Evolutionary conservation across 1,284 basidiomycete species (phyloP), one percentile per base, ranked within the genome.

Genomic region (Schizopora paradoxa): DNA sequence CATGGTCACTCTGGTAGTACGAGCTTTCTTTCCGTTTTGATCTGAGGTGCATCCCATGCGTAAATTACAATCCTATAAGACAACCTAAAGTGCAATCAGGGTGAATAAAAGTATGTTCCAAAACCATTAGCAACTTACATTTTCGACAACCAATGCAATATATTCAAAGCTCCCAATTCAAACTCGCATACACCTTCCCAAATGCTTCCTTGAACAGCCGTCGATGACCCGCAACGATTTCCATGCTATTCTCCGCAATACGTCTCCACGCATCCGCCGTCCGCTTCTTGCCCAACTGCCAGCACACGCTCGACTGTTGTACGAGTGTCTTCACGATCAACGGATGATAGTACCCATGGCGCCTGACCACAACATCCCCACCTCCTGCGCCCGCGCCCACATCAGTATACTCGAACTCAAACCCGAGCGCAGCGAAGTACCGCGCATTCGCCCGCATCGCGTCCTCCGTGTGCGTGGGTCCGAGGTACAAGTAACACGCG

Each of bases 291-390:
- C 48, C 48, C n/a, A 50, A 28, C 26, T 50, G 48, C 48, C 48
- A 50, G 31, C 43, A 50, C 13, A 50, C 48, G 23, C 48, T 50
- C 13, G 48, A 45, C 39, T 50, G 48, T 22, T 50, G 48, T 14
- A 50, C 48, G 8, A 50, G 44, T 6, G 48, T 38, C 25, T 42
- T 45, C 3, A 50, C 40, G 21, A 50, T 35, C 14, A 42, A 46
- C 3, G 48, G 43, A 22, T 50, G 48, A 21, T 45, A 46, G 34
- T 31, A 50, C 2, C 48, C 48, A 29, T 50, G 44, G n/a, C 38
- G 44, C 16, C 23, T 28, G 7, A 50, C n/a, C 27, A 18, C 38
- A 3, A 50, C 34, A 23, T 50, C 48, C 10, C 43, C 43, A n/a
- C 48, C 48, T 10, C 41, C 43, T 6, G 37, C 29, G 26, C 38